Conservation (phyloP, 495 filamentous ascomycete species). For the Aspergillus mulundensis region DNA sequence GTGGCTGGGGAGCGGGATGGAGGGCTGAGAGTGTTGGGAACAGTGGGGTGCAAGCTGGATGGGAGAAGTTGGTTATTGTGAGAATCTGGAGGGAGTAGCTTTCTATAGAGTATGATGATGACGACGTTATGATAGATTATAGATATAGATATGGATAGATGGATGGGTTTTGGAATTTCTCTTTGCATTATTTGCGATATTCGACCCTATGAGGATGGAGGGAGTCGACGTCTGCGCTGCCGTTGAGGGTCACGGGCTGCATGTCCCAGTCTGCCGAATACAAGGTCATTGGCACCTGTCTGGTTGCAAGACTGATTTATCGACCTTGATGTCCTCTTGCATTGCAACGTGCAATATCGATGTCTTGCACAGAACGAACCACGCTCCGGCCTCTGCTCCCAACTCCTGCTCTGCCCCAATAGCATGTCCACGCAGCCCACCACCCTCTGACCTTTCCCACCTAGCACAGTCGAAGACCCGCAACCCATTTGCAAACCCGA, state of each 20-base stretch:
- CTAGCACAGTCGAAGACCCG: neutral
- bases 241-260: neutral
- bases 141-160: slow-evolving; percentile 1
- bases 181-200: neutral
- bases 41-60: slow-evolving; percentile 82
- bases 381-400: neutral
- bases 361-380: neutral
- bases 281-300: neutral
- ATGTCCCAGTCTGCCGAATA: neutral
- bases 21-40: slow-evolving; percentile 70
- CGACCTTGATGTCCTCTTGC: neutral
- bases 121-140: slow-evolving; percentile 2
- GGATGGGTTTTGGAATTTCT: neutral
- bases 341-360: neutral
- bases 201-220: neutral
- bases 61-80: slow-evolving; percentile 84
- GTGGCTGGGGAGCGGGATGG: slow-evolving; percentile 58
- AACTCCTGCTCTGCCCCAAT: no score
- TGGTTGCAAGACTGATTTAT: neutral
- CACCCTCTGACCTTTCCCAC: neutral
- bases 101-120: neutral
- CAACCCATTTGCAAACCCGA: neutral
- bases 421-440: no score
- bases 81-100: slow-evolving; percentile 61
- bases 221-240: neutral